These are phyloP conservation scores for Talaromyces ruber DNA, from an alignment of 495 filamentous ascomycete species.

Conservation along the genomic window DNA sequence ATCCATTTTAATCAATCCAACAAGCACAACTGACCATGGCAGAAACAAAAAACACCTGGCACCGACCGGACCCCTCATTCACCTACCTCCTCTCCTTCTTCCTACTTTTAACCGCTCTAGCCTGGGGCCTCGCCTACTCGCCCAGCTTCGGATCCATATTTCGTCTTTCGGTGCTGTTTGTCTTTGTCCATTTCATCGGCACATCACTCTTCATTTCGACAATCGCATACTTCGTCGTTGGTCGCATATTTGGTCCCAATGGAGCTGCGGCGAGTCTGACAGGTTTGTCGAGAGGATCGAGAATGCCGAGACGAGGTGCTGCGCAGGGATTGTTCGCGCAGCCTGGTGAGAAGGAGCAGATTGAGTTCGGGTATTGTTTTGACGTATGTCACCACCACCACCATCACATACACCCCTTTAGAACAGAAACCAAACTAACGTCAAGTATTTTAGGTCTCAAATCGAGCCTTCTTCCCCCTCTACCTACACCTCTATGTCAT, in stretches of 20 bases:
- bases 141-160: conserved; percentile 45
- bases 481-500: conserved; percentile 67
- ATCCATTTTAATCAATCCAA: not conserved
- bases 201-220: conserved; percentile 53
- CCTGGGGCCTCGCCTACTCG: conserved; percentile 65
- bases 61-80: conserved; percentile 68
- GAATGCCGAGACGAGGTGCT: conserved; percentile 38
- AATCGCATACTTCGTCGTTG: conserved; percentile 56
- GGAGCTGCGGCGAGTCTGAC: conserved; percentile 31
- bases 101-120: conserved; percentile 61
- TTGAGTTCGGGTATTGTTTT: conserved; percentile 77
- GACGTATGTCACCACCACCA: conserved; percentile 40
- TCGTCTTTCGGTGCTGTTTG: conserved; percentile 53
- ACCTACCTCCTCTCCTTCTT: conserved; percentile 71
- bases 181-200: conserved; percentile 60
- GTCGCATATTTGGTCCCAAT: conserved; percentile 51
- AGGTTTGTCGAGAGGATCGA: conserved; percentile 29
- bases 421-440: too few species aligned
- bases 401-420: too few species aligned
- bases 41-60: conserved; percentile 76
- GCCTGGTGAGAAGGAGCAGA: conserved; percentile 44
- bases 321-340: conserved; percentile 51
- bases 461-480: conserved; percentile 66
- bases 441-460: conserved; percentile 40
- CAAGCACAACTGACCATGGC: conserved; percentile 6